These are phyloP conservation scores for Cochlearia excelsa DNA, from an alignment of 345 rosid species.

Conservation along the genomic window DNA sequence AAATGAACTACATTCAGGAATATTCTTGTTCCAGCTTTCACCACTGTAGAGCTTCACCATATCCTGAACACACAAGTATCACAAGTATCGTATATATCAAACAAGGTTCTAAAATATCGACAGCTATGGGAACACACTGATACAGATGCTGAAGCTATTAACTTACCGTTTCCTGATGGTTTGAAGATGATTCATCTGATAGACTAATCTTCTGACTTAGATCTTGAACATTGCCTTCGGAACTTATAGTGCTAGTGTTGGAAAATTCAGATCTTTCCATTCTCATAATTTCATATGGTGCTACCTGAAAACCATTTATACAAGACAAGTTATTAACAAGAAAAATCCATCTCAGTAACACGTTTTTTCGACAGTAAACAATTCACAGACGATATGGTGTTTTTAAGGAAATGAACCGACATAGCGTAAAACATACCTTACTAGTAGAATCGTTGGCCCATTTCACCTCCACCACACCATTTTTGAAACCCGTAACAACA, in stretches of 20 bases:
- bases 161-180: constrained; percentile 54
- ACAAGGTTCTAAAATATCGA: neutral
- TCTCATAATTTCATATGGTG: constrained; percentile 66
- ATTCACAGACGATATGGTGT: neutral
- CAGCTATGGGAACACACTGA: constrained; percentile 1
- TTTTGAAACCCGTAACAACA: constrained; percentile 61
- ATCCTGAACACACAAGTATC: constrained; percentile 46
- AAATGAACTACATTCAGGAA: constrained; percentile 43
- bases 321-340: neutral
- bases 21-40: constrained; percentile 36
- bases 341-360: constrained; percentile 4
- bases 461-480: constrained; percentile 67
- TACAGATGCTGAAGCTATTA: constrained; percentile 9
- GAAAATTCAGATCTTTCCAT: constrained; percentile 60
- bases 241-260: constrained; percentile 31
- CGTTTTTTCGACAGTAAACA: neutral
- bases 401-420: constrained; percentile 1
- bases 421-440: constrained; percentile 47
- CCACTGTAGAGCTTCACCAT: constrained; percentile 34
- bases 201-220: constrained; percentile 43
- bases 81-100: constrained; percentile 8
- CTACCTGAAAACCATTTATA: constrained; percentile 53
- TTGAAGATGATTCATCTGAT: constrained; percentile 38
- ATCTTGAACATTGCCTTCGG: constrained; percentile 49
- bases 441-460: constrained; percentile 71